Evolutionary conservation across 2,329 filamentous ascomycete genomes (phyloP), one percentile per base, ranked within the genome.

Genomic region (Plectosphaerella plurivora): DNA sequence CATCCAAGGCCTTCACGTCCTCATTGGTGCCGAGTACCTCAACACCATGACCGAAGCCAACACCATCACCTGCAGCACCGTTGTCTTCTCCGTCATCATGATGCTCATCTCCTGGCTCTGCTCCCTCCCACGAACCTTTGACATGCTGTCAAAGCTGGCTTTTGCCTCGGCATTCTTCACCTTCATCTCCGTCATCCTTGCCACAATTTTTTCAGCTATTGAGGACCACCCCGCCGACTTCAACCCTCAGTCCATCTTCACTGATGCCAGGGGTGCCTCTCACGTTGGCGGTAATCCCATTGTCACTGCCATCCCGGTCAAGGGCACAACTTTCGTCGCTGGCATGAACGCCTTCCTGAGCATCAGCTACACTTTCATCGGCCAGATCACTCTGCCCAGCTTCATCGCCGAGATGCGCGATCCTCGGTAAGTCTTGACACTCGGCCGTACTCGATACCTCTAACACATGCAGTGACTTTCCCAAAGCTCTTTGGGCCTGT

Each of bases 321-420:
- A 39, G 3, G 82, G 86, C 16, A 95, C 90, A 0, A 88, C 87
- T 0, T 96, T 95, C 60, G 89, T 96, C 4, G 75, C 79, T 3
- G 91, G 86, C 20, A 86, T 96, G 78, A 91, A 85, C 50, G 92
- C 92, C 0, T 96, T 96, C 70, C 79, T 97, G 67, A 97, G 97
- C 71, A 97, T 97, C 65, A 90, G 86, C 71, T 97, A 96, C 68
- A 96, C 92, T 0, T 96, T 97, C 65, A 96, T 97, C 60, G 92
- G 92, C 0, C 92, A 97, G 67, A 96, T 96, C 62, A 96, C 92
- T 0, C 78, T 97, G 14, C 92, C 92, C 1, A 93, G 88, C 60
- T 97, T 97, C 73, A 97, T 97, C 58, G 91, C 92, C 4, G 92
- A 97, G 70, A 97, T 97, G 92, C 88, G 75, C 53, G 77, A 85